These are phyloP conservation scores for Dioszegia aurantiaca DNA, from an alignment of 768 basidiomycete species.

Conservation along the genomic window DNA sequence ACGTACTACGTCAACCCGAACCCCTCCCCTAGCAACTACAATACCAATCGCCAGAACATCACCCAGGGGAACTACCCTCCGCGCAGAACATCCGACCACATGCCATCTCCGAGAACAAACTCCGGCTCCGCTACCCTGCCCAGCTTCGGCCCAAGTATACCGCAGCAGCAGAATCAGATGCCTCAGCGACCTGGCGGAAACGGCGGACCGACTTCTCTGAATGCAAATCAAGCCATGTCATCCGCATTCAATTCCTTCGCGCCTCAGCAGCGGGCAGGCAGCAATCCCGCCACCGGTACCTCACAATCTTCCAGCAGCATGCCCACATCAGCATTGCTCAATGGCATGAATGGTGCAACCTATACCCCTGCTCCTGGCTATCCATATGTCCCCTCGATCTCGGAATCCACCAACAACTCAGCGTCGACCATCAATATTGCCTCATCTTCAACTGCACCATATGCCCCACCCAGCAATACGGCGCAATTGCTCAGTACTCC, in stretches of 20 bases:
- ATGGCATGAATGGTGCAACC: background rate
- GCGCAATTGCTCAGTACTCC: conserved; percentile 27
- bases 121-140: background rate
- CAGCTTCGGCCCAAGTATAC: too few species aligned
- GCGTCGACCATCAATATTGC: conserved; percentile 37
- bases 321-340: conserved; percentile 15
- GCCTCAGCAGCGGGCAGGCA: background rate
- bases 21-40: conserved; percentile 1
- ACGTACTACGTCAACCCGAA: conserved; percentile 22
- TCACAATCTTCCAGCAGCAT: conserved; percentile 9
- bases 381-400: conserved; percentile 11
- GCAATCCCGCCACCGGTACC: background rate
- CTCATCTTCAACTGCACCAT: conserved; percentile 37
- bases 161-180: too few species aligned
- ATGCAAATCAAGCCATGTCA: too few species aligned
- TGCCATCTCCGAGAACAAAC: background rate
- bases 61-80: background rate
- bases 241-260: background rate
- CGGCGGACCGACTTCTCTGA: too few species aligned
- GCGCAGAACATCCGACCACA: background rate
- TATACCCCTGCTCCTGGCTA: background rate
- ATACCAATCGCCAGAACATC: background rate
- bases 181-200: too few species aligned
- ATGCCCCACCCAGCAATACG: conserved; percentile 37
- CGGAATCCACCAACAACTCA: background rate